Evolutionary conservation across 1,139 yeast species (phyloP), one percentile per base, ranked within the genome.

Genomic region (Scheffersomyces stambukii): DNA sequence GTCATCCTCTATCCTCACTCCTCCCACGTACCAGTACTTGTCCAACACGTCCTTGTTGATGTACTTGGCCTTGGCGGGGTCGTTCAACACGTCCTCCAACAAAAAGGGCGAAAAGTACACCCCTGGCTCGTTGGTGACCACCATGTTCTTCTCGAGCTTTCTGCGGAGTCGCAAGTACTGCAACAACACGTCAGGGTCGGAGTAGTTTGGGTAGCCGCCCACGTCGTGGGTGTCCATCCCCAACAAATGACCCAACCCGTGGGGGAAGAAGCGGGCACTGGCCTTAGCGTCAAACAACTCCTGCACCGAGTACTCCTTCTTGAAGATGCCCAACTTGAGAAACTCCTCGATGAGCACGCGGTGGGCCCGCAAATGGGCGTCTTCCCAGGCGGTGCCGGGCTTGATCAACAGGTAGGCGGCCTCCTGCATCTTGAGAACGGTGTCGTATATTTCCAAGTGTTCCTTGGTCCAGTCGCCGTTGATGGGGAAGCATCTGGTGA

Each of bases 211-310:
- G 38, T 68, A 52, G 2, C 97, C 97, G 25, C 86, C 97, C 27
- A 86, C 94, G 56, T 91, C 98, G 55, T 91, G 98, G 8, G 95
- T 86, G 52, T 89, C 96, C 81, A 91, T 72, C 19, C 98, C 98
- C 29, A 91, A 60, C 48, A 86, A 64, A 51, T 91, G 98, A 8
- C 98, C 98, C 39, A 91, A 63, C 0, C 98, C 98, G 50, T 91
- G 98, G 3, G 97, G 97, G 57, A 80, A 85, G 58, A 91, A 91
- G 15, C 82, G 73, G 9, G 79, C 82, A 5, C 94, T 77, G 6
- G 81, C 76, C 36, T 78, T 72, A 25, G 93, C 72, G 3, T 74
- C 69, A 36, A 75, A 77, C 29, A 89, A 75, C 41, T 86, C 91
- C 10, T 81, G 75, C 10, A 57, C 73, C 3, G 78, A 54, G 34